phyloP scores from a whole-genome alignment of 495 filamentous ascomycete genomes.

The Extremus antarcticus region DNA sequence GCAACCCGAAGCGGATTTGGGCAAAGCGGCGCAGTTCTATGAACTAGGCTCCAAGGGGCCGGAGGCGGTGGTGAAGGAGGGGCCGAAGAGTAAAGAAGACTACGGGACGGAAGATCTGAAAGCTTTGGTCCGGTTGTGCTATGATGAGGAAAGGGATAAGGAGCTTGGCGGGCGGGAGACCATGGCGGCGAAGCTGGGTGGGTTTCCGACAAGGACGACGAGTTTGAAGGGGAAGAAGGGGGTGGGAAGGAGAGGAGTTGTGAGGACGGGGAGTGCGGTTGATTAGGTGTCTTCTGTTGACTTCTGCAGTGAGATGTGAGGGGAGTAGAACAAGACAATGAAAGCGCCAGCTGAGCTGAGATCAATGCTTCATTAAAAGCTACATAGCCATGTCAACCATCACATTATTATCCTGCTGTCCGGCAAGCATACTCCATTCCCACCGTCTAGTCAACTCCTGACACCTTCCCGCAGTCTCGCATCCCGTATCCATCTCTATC shows the following conservation, averaged over 20 bases:
- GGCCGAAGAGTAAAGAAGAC: constrained; percentile 29
- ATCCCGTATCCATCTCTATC: constrained; percentile 49
- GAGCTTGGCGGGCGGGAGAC: background rate
- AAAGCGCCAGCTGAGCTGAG: too few relatives aligned
- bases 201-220: background rate
- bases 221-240: constrained; percentile 2
- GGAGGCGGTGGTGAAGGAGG: constrained; percentile 41
- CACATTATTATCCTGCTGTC: background rate
- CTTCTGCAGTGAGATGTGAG: too few relatives aligned
- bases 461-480: constrained; percentile 51
- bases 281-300: too few relatives aligned
- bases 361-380: background rate
- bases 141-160: constrained; percentile 10
- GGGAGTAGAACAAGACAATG: too few relatives aligned
- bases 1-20: constrained; percentile 47
- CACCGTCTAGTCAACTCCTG: constrained; percentile 47
- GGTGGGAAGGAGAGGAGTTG: background rate
- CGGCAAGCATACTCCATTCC: too few relatives aligned
- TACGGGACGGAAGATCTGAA: constrained; percentile 82
- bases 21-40: constrained; percentile 62
- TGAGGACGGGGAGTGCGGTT: background rate
- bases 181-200: background rate
- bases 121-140: constrained; percentile 72
- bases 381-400: background rate
- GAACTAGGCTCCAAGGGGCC: constrained; percentile 69